Evolutionary conservation across 306 rosid species (phyloP).

Genomic region (Sicyos edulis): DNA sequence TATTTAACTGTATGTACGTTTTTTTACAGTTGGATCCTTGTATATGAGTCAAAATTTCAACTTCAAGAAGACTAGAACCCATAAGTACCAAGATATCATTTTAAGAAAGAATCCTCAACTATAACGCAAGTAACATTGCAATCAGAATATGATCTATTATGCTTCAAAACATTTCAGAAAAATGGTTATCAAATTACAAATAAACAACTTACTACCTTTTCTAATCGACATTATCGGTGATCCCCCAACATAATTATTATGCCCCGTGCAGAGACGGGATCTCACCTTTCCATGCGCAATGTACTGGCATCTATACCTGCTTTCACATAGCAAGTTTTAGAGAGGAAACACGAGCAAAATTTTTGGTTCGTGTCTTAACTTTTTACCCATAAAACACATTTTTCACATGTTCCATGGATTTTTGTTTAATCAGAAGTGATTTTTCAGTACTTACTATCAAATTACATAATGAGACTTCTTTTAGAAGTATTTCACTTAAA

Average conservation of each 20-base stretch:
- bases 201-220: conserved; percentile 40
- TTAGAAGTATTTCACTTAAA: neutral
- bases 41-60: neutral
- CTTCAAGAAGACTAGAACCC: neutral
- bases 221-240: conserved; percentile 39
- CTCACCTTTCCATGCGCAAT: conserved; percentile 35
- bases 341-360: neutral
- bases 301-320: conserved; percentile 52
- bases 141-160: neutral
- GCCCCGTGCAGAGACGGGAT: conserved; percentile 39
- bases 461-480: neutral
- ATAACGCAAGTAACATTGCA: neutral
- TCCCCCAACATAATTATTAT: conserved; percentile 40
- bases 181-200: neutral
- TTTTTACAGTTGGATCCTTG: neutral
- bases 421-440: neutral
- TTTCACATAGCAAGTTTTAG: conserved; percentile 18
- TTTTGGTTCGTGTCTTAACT: neutral
- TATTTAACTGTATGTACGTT: neutral
- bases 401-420: neutral
- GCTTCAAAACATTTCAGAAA: neutral
- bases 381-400: neutral
- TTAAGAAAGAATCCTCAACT: neutral
- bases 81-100: neutral
- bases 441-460: neutral